Conservation (phyloP, 805 yeast species). For the Metschnikowia drakensbergensis region DNA sequence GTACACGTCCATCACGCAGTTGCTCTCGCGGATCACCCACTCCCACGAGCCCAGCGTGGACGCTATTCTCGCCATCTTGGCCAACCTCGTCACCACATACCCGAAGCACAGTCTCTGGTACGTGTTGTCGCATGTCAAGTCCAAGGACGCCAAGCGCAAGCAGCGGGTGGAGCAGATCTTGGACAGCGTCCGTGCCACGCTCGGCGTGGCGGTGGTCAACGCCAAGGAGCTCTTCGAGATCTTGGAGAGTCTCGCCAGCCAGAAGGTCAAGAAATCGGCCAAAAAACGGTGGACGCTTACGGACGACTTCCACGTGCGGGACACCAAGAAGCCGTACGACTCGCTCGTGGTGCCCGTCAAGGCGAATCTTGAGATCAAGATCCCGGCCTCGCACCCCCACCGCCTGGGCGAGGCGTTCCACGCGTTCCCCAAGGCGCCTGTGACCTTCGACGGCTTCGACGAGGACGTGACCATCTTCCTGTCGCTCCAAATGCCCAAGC, state of each 20-base stretch:
- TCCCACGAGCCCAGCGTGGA: conserved; percentile 52
- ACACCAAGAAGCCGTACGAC: conserved; percentile 27
- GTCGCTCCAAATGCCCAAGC: conserved; percentile 85
- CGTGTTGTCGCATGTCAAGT: conserved; percentile 64
- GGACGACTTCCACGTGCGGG: conserved; percentile 38
- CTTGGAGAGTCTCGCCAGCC: conserved; percentile 42
- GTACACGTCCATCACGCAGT: conserved; percentile 83
- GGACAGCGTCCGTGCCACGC: conserved; percentile 13
- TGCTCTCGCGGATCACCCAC: conserved; percentile 75
- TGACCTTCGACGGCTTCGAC: conserved; percentile 60
- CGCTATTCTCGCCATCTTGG: conserved; percentile 55
- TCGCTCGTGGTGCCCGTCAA: conserved; percentile 71
- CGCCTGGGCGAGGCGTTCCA: conserved; percentile 24
- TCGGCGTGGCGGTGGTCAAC: conserved; percentile 18
- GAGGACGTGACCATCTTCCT: conserved; percentile 65
- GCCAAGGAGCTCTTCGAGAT: conserved; percentile 39
- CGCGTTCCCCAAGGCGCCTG: conserved; percentile 43
- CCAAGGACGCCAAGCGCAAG: conserved; percentile 37
- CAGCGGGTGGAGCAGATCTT: conserved; percentile 27
- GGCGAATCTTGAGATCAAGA: conserved; percentile 60
- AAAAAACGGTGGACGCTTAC: conserved; percentile 33
- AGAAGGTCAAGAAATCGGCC: conserved; percentile 34
- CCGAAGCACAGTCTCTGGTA: conserved; percentile 89
- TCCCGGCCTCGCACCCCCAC: conserved; percentile 45
- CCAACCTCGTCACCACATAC: conserved; percentile 55